Conservation (phyloP, 805 yeast genomes). For the Yarrowia sp. region DNA sequence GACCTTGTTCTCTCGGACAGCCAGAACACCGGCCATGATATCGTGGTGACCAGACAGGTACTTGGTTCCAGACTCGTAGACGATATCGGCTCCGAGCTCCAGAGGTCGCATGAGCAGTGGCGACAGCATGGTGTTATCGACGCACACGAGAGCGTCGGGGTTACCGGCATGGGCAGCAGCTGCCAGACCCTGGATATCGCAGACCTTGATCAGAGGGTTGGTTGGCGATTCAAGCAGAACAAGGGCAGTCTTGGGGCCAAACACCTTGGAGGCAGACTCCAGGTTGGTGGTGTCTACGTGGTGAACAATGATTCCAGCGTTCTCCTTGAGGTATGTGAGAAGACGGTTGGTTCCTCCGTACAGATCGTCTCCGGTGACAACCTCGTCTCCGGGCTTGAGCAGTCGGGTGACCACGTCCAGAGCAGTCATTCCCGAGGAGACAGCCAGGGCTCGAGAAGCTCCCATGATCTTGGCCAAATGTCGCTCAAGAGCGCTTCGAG, state of each 20-base stretch:
- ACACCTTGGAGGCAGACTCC: conserved; percentile 62
- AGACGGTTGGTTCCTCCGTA: conserved; percentile 94
- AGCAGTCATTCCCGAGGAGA: conserved; percentile 92
- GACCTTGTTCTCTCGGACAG: conserved; percentile 66
- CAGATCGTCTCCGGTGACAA: conserved; percentile 91
- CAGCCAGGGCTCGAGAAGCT: conserved; percentile 80
- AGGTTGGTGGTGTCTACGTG: conserved; percentile 85
- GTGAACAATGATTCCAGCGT: conserved; percentile 67
- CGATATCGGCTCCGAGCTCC: conserved; percentile 86
- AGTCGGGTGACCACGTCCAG: conserved; percentile 82
- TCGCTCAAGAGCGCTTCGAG: conserved; percentile 78
- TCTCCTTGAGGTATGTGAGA: conserved; percentile 70
- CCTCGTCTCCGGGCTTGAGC: conserved; percentile 82
- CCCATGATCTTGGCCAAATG: conserved; percentile 81
- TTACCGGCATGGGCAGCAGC: conserved; percentile 68
- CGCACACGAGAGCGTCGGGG: conserved; percentile 78
- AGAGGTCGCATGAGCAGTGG: conserved; percentile 86
- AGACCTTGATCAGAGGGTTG: conserved; percentile 87
- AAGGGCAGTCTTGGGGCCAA: conserved; percentile 69
- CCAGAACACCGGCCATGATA: conserved; percentile 93
- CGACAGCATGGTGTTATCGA: conserved; percentile 97
- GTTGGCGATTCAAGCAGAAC: conserved; percentile 91
- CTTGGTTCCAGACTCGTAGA: conserved; percentile 92
- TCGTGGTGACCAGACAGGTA: conserved; percentile 95
- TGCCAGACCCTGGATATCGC: conserved; percentile 75